Conservation (phyloP, 495 filamentous ascomycete species). For the Halenospora varia region DNA sequence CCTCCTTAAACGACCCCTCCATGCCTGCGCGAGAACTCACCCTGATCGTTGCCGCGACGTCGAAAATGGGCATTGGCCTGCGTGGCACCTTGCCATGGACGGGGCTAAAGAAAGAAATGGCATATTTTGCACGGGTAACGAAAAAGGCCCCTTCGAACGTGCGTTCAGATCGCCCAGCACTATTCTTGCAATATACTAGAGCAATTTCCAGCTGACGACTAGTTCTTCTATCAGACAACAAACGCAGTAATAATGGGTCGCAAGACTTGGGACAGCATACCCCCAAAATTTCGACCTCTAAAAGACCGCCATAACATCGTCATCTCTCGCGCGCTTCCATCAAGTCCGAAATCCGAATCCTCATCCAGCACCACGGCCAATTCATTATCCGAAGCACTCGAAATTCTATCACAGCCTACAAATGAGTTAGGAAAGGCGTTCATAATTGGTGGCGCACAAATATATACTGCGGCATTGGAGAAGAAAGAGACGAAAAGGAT, state of each 20-base stretch:
- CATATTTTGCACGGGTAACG: conserved; percentile 88
- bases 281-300: conserved; percentile 70
- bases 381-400: conserved; percentile 57
- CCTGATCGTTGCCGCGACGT: conserved; percentile 72
- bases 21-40: conserved; percentile 54
- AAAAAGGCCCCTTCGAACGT: conserved; percentile 11
- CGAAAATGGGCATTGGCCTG: conserved; percentile 80
- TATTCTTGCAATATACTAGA: not conserved
- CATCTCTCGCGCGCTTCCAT: conserved; percentile 45
- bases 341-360: not conserved
- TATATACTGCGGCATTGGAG: conserved; percentile 68
- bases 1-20: not conserved
- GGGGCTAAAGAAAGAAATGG: conserved; percentile 81
- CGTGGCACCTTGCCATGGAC: conserved; percentile 84
- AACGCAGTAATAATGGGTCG: conserved; percentile 97
- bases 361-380: conserved; percentile 25
- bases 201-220: not conserved
- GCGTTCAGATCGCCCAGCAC: not conserved
- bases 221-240: conserved; percentile 6
- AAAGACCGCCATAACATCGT: conserved; percentile 75
- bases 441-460: conserved; percentile 85
- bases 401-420: conserved; percentile 22
- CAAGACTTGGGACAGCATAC: conserved; percentile 91
- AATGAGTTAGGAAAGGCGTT: conserved; percentile 52
- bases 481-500: conserved; percentile 45